Evolutionary conservation across 306 rosid genomes (phyloP).

Genomic region (Rubus parviflorus): DNA sequence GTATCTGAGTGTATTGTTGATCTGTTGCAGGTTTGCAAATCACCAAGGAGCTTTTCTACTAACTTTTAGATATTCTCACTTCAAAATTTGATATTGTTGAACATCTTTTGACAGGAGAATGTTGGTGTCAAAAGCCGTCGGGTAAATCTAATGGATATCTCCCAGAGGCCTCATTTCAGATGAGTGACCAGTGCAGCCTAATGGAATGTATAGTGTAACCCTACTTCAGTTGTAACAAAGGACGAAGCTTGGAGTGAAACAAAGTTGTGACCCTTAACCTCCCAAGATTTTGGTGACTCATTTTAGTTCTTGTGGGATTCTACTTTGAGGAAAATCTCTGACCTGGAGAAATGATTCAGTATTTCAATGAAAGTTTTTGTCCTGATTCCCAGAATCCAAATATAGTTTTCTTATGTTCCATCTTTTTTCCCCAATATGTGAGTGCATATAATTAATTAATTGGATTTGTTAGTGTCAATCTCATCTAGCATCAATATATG

Average conservation of each 20-base stretch:
- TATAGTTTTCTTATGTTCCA: not conserved
- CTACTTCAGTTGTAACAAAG: not conserved
- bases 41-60: not conserved
- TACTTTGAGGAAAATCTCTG: not conserved
- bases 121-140: constrained; percentile 3
- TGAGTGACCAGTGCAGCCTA: constrained; percentile 23
- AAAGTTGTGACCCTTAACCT: not conserved
- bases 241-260: constrained; percentile 3
- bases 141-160: constrained; percentile 18
- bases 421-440: too few species aligned
- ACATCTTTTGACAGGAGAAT: constrained; percentile 42
- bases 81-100: constrained; percentile 3
- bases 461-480: too few species aligned
- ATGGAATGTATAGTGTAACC: constrained; percentile 20
- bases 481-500: too few species aligned
- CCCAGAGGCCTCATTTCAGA: constrained; percentile 39
- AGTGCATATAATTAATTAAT: too few species aligned
- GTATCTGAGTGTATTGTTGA: not conserved
- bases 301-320: not conserved
- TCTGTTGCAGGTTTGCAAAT: not conserved
- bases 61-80: not conserved
- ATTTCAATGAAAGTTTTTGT: not conserved
- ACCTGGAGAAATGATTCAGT: constrained; percentile 1
- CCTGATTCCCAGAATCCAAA: not conserved
- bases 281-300: constrained; percentile 16